Percentiles rank a stretch among this genome's conserved stretches.
These are phyloP conservation scores for Fusarium guadeloupense DNA, from an alignment of 2,329 filamentous ascomycete species.

Conservation along the genomic window DNA sequence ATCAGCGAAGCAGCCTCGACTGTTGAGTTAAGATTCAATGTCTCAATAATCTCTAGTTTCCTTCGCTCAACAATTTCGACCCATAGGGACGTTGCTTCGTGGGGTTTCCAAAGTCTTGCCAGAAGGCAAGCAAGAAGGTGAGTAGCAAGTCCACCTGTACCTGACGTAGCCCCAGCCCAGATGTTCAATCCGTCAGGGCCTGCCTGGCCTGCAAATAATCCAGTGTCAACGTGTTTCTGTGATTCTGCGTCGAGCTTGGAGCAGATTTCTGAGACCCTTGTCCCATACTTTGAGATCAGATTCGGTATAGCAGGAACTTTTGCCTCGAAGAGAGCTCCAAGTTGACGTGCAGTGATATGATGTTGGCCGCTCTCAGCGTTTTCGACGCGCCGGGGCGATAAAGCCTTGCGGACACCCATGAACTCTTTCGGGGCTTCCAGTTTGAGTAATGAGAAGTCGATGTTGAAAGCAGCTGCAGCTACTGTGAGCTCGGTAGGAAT, in stretches of 20 bases:
- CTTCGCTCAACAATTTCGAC: background rate
- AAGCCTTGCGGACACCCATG: background rate
- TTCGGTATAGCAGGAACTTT: constrained; percentile 1
- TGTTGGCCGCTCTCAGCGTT: constrained; percentile 1
- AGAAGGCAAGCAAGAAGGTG: constrained; percentile 18
- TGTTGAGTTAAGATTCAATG: too few species aligned
- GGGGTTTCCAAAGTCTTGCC: constrained; percentile 1
- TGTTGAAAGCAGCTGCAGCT: constrained; percentile 3
- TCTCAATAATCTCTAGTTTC: background rate
- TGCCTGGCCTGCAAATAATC: constrained; percentile 4
- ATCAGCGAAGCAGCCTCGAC: too few species aligned
- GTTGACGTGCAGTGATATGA: constrained; percentile 2
- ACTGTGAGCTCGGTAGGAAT: constrained; percentile 4
- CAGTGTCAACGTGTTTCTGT: background rate
- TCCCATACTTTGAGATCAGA: constrained; percentile 2
- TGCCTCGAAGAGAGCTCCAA: constrained; percentile 7
- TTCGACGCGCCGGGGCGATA: background rate
- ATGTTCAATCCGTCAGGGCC: constrained; percentile 4
- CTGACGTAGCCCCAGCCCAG: constrained; percentile 16
- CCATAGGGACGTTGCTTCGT: constrained; percentile 4
- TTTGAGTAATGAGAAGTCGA: background rate
- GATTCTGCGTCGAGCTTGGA: constrained; percentile 1
- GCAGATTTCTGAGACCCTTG: constrained; percentile 1
- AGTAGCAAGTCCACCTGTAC: background rate
- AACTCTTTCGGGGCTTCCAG: background rate